Base-by-base conservation (phyloP, 306 rosid species). In the Medicago arabica region DNA sequence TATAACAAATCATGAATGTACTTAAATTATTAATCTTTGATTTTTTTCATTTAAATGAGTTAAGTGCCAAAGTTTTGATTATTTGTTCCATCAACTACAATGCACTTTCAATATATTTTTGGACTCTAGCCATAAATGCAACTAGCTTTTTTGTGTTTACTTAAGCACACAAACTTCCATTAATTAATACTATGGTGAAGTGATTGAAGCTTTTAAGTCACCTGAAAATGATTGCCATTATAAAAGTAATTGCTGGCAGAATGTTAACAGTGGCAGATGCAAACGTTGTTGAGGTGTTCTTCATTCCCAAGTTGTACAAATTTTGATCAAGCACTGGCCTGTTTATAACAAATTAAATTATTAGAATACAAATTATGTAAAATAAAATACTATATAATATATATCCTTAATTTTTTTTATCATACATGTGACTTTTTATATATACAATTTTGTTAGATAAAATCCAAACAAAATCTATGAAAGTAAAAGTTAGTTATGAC, bases 301-400 rank as follows among this genome's bases (percentile, higher is more conserved):
- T 88, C 96, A 96, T 88, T 3, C 99, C 99, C 92, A 96, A 19
- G 78, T 88, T 88, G 85, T 92, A 96, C 40, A 89, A 49, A 76
- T 96, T 96, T 73, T 96, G 99, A 78, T 96, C 99, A 21, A 96
- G 93, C 77, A 96, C 99, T 18, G 99, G 99, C 87, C 99, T 96
- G 90, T 60, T 70, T 41, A 55, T 49, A 31, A 61, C 2, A 61
- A 61, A 31, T 62, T 53, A 49, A 77, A 0, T 70, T 68, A 73
- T 68, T 1, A 81, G 36, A 15, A 11, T 4, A 57, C 9, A 21
- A 57, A 57, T 11, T 8, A 1, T 3, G 6, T 8, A 54, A 50
- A 54, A 54, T 12, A 40, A 51, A 9, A 83, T 9, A 58, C 1
- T 19, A 63, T 51, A 49, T 9, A 43, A 34, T 36, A 51, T 51